A percentile compares a stretch with the other conserved stretches of the same genome.
Conservation (phyloP, 345 rosid genomes). For the Salix udensis region DNA sequence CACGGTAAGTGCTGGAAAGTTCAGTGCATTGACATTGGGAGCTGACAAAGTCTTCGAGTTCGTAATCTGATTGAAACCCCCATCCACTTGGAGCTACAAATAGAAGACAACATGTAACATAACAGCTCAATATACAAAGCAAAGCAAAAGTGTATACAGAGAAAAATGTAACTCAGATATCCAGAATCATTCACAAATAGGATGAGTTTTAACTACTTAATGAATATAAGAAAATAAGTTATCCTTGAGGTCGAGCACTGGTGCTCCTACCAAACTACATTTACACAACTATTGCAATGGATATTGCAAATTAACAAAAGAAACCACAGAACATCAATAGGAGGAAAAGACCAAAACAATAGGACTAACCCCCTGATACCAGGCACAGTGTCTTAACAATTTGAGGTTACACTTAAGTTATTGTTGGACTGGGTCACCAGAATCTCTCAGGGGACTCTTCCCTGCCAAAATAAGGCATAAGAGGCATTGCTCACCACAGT, state of each 20-base stretch:
- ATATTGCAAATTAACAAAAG: neutral
- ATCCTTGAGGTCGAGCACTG: neutral
- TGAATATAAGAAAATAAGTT: neutral
- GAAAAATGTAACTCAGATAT: neutral
- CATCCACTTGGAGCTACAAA: constrained; percentile 88
- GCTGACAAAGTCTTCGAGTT: constrained; percentile 62
- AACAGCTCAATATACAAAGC: constrained; percentile 3
- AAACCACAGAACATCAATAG: neutral
- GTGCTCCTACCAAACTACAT: neutral
- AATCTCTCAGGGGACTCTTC: constrained; percentile 16
- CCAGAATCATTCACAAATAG: neutral
- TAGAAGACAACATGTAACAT: constrained; percentile 18
- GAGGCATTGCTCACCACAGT: constrained; percentile 18
- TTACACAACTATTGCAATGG: neutral
- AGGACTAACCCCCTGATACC: constrained; percentile 5
- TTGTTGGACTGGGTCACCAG: constrained; percentile 11
- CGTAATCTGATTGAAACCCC: constrained; percentile 64
- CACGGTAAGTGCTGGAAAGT: constrained; percentile 76
- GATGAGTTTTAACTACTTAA: neutral
- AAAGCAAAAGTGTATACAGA: neutral
- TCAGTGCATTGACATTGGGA: constrained; percentile 71
- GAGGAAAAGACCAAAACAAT: constrained; percentile 1
- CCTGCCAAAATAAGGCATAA: constrained; percentile 33
- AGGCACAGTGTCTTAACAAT: constrained; percentile 7
- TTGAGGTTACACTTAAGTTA: constrained; percentile 11